phyloP scores from a whole-genome alignment of 2,329 filamentous ascomycete genomes.

The Xylariaceae sp. region DNA sequence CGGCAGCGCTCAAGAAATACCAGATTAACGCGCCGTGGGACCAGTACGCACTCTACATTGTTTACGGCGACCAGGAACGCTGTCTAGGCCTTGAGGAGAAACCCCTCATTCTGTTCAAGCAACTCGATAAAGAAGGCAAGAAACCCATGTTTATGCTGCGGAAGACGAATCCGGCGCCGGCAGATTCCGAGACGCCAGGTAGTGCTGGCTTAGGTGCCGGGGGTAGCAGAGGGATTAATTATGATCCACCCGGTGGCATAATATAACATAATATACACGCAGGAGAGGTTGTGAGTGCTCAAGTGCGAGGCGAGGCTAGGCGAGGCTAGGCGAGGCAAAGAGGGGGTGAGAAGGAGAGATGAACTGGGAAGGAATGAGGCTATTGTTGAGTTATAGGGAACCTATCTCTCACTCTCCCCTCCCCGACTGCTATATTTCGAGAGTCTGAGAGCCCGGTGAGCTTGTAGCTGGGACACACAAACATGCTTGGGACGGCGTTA shows the following conservation, averaged over 20 bases:
- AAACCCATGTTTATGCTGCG: constrained; percentile 99
- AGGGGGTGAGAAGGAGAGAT: not conserved
- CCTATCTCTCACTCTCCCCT: not conserved
- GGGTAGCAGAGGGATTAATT: constrained; percentile 40
- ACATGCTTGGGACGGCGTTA: constrained; percentile 13
- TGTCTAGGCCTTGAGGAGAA: constrained; percentile 90
- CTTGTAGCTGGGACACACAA: not conserved
- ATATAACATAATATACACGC: constrained; percentile 36
- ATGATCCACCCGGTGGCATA: constrained; percentile 56
- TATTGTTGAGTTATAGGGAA: not conserved
- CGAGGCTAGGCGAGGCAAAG: not conserved
- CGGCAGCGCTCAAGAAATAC: constrained; percentile 93
- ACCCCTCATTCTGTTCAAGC: constrained; percentile 92
- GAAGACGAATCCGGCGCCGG: constrained; percentile 52
- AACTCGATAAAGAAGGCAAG: constrained; percentile 91
- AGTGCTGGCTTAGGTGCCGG: constrained; percentile 48
- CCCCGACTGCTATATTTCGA: not conserved
- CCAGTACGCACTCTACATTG: constrained; percentile 95
- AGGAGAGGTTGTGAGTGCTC: not conserved
- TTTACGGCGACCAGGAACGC: constrained; percentile 96
- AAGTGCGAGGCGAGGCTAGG: not conserved
- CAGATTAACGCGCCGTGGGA: constrained; percentile 98
- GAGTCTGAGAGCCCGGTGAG: not conserved
- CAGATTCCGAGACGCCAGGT: constrained; percentile 46
- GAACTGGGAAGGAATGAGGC: not conserved